Percentiles rank a stretch among this genome's conserved stretches.
phyloP scores from a whole-genome alignment of 805 yeast genomes.

The Starmerella vaccinii region DNA sequence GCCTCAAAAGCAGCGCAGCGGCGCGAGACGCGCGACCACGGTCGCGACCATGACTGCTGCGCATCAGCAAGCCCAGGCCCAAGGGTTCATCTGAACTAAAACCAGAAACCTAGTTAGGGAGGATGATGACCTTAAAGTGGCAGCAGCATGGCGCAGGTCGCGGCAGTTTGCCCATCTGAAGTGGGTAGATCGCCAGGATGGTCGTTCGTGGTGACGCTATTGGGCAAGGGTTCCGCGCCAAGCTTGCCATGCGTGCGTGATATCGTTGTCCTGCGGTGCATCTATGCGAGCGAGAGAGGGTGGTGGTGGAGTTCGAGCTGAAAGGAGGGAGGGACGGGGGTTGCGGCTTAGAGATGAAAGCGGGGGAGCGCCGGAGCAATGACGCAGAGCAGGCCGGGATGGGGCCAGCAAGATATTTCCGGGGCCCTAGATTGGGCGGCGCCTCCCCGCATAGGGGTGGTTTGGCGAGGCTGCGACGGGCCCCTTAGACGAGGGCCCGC shows the following conservation, averaged over 20 bases:
- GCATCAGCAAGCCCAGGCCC: background rate
- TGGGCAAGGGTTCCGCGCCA: background rate
- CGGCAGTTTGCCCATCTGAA: background rate
- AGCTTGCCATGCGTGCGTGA: conserved; percentile 8
- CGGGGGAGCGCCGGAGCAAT: no score
- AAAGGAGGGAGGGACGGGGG: no score
- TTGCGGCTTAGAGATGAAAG: no score
- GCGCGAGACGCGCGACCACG: background rate
- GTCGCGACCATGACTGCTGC: background rate
- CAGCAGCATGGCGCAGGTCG: background rate
- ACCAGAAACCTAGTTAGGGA: no score
- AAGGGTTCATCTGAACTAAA: background rate
- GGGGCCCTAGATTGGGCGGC: no score
- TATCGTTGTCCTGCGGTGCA: conserved; percentile 1
- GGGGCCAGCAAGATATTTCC: no score
- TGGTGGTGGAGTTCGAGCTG: background rate
- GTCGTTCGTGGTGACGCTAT: background rate
- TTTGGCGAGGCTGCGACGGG: no score
- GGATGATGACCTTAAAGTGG: background rate
- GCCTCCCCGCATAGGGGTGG: no score
- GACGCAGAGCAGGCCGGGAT: no score
- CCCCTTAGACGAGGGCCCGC: no score
- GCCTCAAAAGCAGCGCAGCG: no score
- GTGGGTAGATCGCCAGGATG: background rate
- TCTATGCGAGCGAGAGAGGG: background rate